phyloP scores from a whole-genome alignment of 192 early-diverging fungal species.

The Entomortierella lignicola region DNA sequence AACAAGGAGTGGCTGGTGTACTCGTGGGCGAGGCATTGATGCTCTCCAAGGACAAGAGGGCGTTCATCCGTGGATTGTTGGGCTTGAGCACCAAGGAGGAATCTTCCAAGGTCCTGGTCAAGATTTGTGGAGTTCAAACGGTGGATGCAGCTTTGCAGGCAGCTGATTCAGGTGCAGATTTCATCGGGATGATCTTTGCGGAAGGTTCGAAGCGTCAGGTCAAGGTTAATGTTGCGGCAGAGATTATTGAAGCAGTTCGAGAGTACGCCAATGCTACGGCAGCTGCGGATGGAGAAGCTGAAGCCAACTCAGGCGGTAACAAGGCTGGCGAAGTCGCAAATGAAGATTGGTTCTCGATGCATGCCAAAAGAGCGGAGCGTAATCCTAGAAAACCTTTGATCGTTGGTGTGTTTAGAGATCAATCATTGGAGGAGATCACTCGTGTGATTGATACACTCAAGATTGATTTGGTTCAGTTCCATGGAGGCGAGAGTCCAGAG shows the following conservation, averaged over 20 bases:
- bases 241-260: conserved; percentile 79
- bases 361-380: conserved; percentile 55
- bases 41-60: conserved; percentile 78
- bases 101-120: conserved; percentile 68
- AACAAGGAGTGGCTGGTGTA: conserved; percentile 82
- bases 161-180: conserved; percentile 82
- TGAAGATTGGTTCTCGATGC: conserved; percentile 63
- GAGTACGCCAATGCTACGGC: conserved; percentile 46
- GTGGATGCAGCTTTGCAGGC: conserved; percentile 85
- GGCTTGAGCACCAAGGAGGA: conserved; percentile 40
- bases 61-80: conserved; percentile 81
- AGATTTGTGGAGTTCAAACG: conserved; percentile 93
- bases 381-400: conserved; percentile 76
- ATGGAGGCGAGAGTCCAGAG: conserved; percentile 80
- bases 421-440: conserved; percentile 81
- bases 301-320: neutral
- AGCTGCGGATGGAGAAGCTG: conserved; percentile 6
- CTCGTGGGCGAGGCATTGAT: conserved; percentile 97
- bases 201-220: conserved; percentile 83
- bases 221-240: conserved; percentile 66
- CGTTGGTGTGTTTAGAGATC: conserved; percentile 95
- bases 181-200: conserved; percentile 97
- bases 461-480: conserved; percentile 95
- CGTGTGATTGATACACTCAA: conserved; percentile 68
- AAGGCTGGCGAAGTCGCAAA: conserved; percentile 20